Evolutionary conservation across 345 rosid species (phyloP).

Genomic region (Euclidium syriacum): DNA sequence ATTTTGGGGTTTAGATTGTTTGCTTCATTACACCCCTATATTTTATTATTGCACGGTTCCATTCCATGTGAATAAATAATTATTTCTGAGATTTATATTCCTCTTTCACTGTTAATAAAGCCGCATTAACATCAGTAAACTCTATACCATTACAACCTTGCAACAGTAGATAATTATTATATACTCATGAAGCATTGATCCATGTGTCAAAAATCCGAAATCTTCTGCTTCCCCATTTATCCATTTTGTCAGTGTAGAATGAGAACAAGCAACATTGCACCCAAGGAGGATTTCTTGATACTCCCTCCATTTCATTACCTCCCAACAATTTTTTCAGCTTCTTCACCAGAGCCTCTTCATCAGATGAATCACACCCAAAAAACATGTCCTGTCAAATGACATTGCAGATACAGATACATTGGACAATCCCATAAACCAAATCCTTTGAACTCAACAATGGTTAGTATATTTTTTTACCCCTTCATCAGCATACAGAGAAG

Average conservation of each 20-base stretch:
- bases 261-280: constrained; percentile 32
- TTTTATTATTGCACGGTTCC: neutral
- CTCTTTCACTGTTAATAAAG: neutral
- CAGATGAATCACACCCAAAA: constrained; percentile 14
- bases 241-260: constrained; percentile 15
- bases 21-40: neutral
- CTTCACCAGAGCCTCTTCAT: constrained; percentile 8
- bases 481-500: constrained; percentile 24
- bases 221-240: constrained; percentile 30
- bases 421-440: neutral
- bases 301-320: neutral
- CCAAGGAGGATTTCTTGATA: constrained; percentile 27
- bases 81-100: neutral
- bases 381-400: constrained; percentile 17
- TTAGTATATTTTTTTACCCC: constrained; percentile 23
- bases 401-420: neutral
- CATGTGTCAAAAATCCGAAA: constrained; percentile 26
- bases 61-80: constrained; percentile 22
- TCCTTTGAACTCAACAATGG: neutral
- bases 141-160: too few relatives aligned
- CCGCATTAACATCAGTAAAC: neutral
- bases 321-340: constrained; percentile 18
- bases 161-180: too few relatives aligned
- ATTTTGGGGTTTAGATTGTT: neutral
- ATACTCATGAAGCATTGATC: constrained; percentile 12